Evolutionary conservation across 208 protist species (phyloP), one percentile per base, ranked within the genome.

Genomic region (Leishmania aethiopica): DNA sequence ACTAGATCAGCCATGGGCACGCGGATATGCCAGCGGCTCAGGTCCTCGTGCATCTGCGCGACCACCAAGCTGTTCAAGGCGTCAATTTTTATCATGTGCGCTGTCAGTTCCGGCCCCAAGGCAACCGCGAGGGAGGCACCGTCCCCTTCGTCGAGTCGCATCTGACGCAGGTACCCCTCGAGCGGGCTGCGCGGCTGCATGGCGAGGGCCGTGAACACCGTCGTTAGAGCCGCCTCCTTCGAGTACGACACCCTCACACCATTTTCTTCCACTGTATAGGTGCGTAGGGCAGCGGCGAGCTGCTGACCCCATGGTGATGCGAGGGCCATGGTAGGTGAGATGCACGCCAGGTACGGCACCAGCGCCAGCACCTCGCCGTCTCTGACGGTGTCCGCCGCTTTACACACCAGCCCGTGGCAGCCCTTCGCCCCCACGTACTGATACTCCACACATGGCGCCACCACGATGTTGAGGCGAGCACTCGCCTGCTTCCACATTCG

Each of bases 191-290:
- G 55, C 28, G 78, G 80, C 77, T 82, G 71, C 85, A 92, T 90
- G 3, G 85, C 76, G 45, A 93, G 84, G 1, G 91, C 91, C 25
- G 90, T 92, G 82, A 95, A 93, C 17, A 86, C 88, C 11, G 88
- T 93, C 2, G 90, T 92, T 45, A 91, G 49, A 0, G 90, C 88
- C 60, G 89, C 91, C 49, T 92, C 87, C 45, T 86, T 90, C 3
- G 88, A 74, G 75, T 91, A 95, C 40, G 86, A 86, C 10, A 95
- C 90, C 19, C 74, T 62, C 7, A 92, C 82, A 19, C 84, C 80
- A 15, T 84, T 80, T 1, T 86, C 86, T 35, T 78, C 51, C 22
- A 85, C 73, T 7, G 73, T 79, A 73, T 93, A 92, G 35, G 77
- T 86, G 42, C 77, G 79, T 28, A 95, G 47, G 13, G 79, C 80